Evolutionary conservation across 164 flowering plant species (phyloP).

Genomic region (Vitis riparia): DNA sequence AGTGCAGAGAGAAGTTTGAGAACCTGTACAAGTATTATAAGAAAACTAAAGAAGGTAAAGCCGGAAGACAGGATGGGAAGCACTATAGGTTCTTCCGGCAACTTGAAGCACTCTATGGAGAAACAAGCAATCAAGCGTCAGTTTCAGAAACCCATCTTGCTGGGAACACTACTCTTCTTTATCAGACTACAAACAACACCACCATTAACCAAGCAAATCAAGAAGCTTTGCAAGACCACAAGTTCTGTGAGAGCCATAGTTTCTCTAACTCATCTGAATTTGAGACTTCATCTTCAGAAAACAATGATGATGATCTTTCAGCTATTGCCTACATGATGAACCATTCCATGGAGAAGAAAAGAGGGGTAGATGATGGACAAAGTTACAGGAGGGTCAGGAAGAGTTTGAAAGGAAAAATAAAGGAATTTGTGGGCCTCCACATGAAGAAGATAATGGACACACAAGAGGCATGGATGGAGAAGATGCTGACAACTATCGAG

Average conservation of each 20-base stretch:
- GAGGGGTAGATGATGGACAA: neutral
- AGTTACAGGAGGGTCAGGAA: conserved; percentile 19
- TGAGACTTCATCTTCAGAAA: conserved; percentile 53
- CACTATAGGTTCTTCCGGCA: conserved; percentile 87
- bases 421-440: conserved; percentile 55
- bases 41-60: conserved; percentile 90
- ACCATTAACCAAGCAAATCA: conserved; percentile 11
- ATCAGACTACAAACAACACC: conserved; percentile 13
- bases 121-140: conserved; percentile 21
- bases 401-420: conserved; percentile 65
- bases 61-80: conserved; percentile 92
- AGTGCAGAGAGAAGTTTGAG: conserved; percentile 92
- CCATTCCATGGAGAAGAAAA: conserved; percentile 17
- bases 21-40: conserved; percentile 89
- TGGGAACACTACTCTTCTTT: conserved; percentile 9
- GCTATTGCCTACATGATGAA: conserved; percentile 20
- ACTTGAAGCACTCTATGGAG: conserved; percentile 87
- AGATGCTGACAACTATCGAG: conserved; percentile 60
- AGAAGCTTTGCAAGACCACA: conserved; percentile 26
- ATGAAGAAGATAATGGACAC: conserved; percentile 69
- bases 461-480: conserved; percentile 81
- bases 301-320: conserved; percentile 27
- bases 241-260: conserved; percentile 45
- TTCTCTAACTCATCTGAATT: conserved; percentile 60
- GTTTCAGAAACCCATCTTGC: conserved; percentile 20